A percentile compares a stretch with the other conserved stretches of the same genome.
These are phyloP conservation scores for Eryngium alpinum DNA, from an alignment of 140 eudicot species.

Conservation along the genomic window DNA sequence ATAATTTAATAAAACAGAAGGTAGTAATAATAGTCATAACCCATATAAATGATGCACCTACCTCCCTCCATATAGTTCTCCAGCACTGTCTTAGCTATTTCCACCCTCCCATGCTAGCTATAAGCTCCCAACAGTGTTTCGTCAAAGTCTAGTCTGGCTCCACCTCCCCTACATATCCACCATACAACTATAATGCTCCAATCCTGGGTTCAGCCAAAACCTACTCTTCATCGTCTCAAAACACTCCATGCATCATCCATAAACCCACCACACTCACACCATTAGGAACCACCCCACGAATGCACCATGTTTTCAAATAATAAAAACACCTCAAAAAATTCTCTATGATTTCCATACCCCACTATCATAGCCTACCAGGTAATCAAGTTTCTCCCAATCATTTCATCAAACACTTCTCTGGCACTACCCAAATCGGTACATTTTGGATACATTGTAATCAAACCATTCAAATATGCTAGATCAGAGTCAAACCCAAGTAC, in stretches of 20 bases:
- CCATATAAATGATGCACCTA: background rate
- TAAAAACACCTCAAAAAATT: slow-evolving; percentile 34
- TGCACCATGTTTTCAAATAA: slow-evolving; percentile 43
- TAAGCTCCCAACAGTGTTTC: slow-evolving; percentile 46
- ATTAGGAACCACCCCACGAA: slow-evolving; percentile 40
- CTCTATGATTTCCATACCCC: slow-evolving; percentile 43
- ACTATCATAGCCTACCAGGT: slow-evolving; percentile 49
- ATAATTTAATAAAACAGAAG: too few species aligned
- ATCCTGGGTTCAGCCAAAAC: slow-evolving; percentile 29
- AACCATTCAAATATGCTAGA: slow-evolving; percentile 30
- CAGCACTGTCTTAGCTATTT: slow-evolving; percentile 44
- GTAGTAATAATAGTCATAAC: background rate
- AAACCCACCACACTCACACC: slow-evolving; percentile 42
- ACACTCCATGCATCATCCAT: slow-evolving; percentile 41
- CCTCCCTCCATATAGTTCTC: slow-evolving; percentile 37
- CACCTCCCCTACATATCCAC: slow-evolving; percentile 52
- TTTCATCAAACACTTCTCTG: slow-evolving; percentile 43
- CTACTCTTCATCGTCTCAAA: slow-evolving; percentile 39
- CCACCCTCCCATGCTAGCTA: slow-evolving; percentile 42
- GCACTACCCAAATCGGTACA: slow-evolving; percentile 46
- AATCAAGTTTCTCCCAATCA: slow-evolving; percentile 43
- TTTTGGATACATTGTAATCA: slow-evolving; percentile 42
- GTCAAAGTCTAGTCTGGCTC: slow-evolving; percentile 42
- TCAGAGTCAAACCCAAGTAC: slow-evolving; percentile 41
- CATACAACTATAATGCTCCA: slow-evolving; percentile 62